Conservation (phyloP, 202 grass and related monocot species). For the Thinopyrum obtusiflorum region DNA sequence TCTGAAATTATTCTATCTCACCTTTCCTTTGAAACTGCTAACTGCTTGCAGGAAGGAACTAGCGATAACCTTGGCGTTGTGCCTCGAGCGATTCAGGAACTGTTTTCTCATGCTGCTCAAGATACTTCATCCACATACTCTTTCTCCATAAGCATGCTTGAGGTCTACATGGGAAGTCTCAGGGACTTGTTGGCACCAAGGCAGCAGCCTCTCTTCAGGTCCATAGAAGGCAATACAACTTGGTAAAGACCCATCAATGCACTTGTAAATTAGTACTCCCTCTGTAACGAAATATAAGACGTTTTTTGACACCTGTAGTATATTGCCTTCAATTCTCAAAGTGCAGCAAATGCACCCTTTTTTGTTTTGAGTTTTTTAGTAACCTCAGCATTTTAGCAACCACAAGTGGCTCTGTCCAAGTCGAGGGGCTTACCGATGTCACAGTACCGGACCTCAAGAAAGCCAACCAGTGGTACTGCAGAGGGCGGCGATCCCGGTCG, state of each 20-base stretch:
- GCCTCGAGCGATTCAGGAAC: slow-evolving; percentile 68
- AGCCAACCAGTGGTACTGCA: slow-evolving; percentile 76
- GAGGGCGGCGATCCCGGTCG: slow-evolving; percentile 59
- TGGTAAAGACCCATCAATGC: slow-evolving; percentile 40
- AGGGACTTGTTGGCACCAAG: slow-evolving; percentile 79
- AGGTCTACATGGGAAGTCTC: slow-evolving; percentile 88
- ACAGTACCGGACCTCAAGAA: slow-evolving; percentile 57
- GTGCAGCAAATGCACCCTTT: background rate
- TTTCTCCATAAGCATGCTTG: slow-evolving; percentile 89
- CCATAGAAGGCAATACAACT: slow-evolving; percentile 33
- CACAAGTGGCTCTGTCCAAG: slow-evolving; percentile 62
- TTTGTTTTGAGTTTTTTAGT: slow-evolving; percentile 36
- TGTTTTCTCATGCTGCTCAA: slow-evolving; percentile 65
- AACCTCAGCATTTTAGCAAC: slow-evolving; percentile 66
- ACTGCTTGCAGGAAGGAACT: slow-evolving; percentile 75
- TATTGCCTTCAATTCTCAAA: background rate
- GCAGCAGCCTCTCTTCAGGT: slow-evolving; percentile 42
- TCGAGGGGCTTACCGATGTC: slow-evolving; percentile 82
- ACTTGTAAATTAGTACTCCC: background rate
- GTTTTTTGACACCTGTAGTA: too few relatives aligned
- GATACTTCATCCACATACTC: slow-evolving; percentile 58
- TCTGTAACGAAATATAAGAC: too few relatives aligned
- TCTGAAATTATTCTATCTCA: background rate
- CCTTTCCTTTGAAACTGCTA: background rate
- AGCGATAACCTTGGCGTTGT: slow-evolving; percentile 58